Conservation (phyloP, 169 alveolate species). For the Theileria sp. region DNA sequence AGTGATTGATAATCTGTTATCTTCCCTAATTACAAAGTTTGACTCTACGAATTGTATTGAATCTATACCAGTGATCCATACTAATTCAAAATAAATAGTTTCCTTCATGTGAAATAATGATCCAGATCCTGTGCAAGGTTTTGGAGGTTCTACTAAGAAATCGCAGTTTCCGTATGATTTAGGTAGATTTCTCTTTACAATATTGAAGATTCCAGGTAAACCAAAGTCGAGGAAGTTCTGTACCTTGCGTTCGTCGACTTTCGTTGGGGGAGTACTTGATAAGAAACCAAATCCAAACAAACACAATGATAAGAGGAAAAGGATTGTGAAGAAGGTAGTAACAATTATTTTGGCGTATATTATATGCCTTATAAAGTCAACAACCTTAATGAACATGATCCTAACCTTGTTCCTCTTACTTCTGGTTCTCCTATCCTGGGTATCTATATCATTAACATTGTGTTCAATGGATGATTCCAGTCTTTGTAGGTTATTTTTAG, state of each 20-base stretch:
- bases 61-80: conserved; percentile 58
- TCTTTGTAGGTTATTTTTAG: not conserved
- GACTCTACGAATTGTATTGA: conserved; percentile 9
- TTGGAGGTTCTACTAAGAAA: conserved; percentile 5
- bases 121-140: conserved; percentile 40
- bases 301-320: conserved; percentile 13
- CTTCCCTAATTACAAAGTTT: conserved; percentile 15
- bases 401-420: not conserved
- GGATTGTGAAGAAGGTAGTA: conserved; percentile 30
- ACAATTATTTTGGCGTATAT: conserved; percentile 39
- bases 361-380: conserved; percentile 36
- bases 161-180: conserved; percentile 41
- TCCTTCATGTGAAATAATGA: conserved; percentile 14
- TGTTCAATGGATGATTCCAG: conserved; percentile 10
- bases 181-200: conserved; percentile 46
- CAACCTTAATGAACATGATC: not conserved
- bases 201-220: conserved; percentile 27
- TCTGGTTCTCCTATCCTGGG: not conserved
- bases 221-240: conserved; percentile 31
- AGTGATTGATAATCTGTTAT: conserved; percentile 17
- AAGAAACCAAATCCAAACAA: conserved; percentile 41
- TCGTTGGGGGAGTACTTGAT: not conserved
- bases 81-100: conserved; percentile 1
- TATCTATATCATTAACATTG: not conserved
- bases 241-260: conserved; percentile 16